Conservation (phyloP, 2,329 filamentous ascomycete genomes). For the Aspergillus brasiliensis region DNA sequence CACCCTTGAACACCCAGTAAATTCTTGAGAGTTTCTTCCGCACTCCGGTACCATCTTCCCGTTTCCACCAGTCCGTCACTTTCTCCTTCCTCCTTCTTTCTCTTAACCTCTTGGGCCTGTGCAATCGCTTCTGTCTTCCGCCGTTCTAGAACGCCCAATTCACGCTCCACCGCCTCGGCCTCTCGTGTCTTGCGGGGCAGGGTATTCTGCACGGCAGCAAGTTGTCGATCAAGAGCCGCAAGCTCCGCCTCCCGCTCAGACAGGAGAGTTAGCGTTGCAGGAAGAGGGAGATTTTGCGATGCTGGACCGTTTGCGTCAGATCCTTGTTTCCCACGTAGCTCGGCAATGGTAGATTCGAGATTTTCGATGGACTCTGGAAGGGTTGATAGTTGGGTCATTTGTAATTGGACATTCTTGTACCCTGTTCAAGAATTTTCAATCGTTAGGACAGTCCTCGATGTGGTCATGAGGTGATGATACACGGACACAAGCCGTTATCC, state of each 20-base stretch:
- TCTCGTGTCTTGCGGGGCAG: conserved; percentile 48
- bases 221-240: conserved; percentile 44
- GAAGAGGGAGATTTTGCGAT: conserved; percentile 43
- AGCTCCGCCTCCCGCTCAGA: conserved; percentile 45
- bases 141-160: conserved; percentile 46
- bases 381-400: conserved; percentile 53
- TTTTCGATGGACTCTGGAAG: conserved; percentile 56
- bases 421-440: conserved; percentile 34
- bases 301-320: conserved; percentile 59
- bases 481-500: not conserved
- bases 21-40: conserved; percentile 44
- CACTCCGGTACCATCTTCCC: conserved; percentile 49
- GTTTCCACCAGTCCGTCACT: conserved; percentile 50
- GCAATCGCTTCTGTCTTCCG: conserved; percentile 46
- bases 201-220: conserved; percentile 47
- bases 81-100: conserved; percentile 47
- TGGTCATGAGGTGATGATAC: not conserved
- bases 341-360: conserved; percentile 53
- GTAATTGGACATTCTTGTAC: conserved; percentile 57
- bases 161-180: conserved; percentile 48
- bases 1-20: conserved; percentile 38
- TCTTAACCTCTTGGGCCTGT: conserved; percentile 51
- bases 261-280: conserved; percentile 43
- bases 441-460: not conserved
- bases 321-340: conserved; percentile 58